Evolutionary conservation across 2,329 filamentous ascomycete species (phyloP).

Genomic region (Hawksworthiomyces lignivorus): DNA sequence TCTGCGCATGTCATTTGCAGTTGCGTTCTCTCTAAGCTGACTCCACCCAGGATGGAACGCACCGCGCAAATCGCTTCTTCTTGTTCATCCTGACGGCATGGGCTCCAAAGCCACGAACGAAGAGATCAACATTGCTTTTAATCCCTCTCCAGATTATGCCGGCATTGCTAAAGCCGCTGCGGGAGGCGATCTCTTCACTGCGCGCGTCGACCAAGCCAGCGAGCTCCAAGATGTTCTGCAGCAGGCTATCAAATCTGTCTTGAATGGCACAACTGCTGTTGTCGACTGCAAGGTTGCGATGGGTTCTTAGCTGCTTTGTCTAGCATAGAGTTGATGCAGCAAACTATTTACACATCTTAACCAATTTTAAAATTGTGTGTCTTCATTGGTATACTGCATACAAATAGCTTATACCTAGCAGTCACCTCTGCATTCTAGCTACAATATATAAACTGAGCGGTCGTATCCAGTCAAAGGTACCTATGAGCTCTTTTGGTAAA

Average conservation of each 20-base stretch:
- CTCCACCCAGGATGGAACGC: conserved; percentile 46
- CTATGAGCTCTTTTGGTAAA: conserved; percentile 27
- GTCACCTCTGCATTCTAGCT: no score
- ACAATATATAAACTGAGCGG: no score
- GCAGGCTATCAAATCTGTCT: conserved; percentile 43
- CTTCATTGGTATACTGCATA: no score
- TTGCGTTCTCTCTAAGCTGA: not conserved
- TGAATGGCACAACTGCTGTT: conserved; percentile 44
- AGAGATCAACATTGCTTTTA: conserved; percentile 55
- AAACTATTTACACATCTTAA: no score
- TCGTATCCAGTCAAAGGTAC: no score
- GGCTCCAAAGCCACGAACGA: conserved; percentile 50
- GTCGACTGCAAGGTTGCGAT: conserved; percentile 44
- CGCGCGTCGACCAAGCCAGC: conserved; percentile 36
- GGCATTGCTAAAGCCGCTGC: conserved; percentile 55
- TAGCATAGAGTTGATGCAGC: no score
- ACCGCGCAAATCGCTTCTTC: conserved; percentile 45
- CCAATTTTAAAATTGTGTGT: no score
- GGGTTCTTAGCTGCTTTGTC: conserved; percentile 28
- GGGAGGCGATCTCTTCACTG: conserved; percentile 44
- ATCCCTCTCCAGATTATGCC: conserved; percentile 49
- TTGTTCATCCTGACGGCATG: conserved; percentile 51
- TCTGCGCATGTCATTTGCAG: not conserved
- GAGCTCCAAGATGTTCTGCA: conserved; percentile 40
- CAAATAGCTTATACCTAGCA: no score